These are phyloP conservation scores for Trichoderma sp. DNA, from an alignment of 2,329 filamentous ascomycete genomes.

Conservation along the genomic window DNA sequence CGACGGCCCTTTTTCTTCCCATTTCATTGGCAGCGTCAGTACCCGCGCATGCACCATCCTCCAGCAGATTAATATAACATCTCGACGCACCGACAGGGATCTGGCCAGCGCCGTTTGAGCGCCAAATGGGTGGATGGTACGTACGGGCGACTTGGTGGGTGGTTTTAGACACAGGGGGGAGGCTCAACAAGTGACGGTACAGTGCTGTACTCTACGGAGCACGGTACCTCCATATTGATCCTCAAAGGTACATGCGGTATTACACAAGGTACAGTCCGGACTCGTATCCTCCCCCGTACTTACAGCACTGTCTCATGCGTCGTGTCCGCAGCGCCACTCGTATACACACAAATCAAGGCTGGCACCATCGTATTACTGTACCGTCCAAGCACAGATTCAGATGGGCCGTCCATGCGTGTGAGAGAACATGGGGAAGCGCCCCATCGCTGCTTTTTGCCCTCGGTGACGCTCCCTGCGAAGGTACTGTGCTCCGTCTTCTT, in stretches of 20 bases:
- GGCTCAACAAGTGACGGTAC: not conserved
- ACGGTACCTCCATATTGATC: too few relatives aligned
- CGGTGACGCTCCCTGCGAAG: not conserved
- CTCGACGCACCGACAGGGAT: slow-evolving; percentile 11
- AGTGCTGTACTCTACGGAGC: too few relatives aligned
- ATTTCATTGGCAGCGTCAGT: too few relatives aligned
- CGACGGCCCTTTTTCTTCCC: too few relatives aligned
- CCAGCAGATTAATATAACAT: not conserved
- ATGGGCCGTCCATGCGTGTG: not conserved
- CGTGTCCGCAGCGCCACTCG: not conserved
- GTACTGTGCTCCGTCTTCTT: not conserved
- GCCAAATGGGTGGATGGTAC: not conserved
- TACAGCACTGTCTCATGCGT: not conserved
- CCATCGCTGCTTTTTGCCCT: not conserved
- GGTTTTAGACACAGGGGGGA: not conserved
- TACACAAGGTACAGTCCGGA: not conserved
- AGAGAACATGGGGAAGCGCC: not conserved
- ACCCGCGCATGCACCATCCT: not conserved
- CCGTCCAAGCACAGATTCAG: not conserved
- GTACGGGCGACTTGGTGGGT: not conserved
- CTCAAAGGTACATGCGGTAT: too few relatives aligned
- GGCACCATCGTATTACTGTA: too few relatives aligned
- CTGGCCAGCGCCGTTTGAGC: not conserved
- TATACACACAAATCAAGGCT: not conserved
- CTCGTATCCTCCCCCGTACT: not conserved